Evolutionary conservation across 495 filamentous ascomycete species (phyloP), one percentile per base, ranked within the genome.

Genomic region (Hyaloscypha finlandica): DNA sequence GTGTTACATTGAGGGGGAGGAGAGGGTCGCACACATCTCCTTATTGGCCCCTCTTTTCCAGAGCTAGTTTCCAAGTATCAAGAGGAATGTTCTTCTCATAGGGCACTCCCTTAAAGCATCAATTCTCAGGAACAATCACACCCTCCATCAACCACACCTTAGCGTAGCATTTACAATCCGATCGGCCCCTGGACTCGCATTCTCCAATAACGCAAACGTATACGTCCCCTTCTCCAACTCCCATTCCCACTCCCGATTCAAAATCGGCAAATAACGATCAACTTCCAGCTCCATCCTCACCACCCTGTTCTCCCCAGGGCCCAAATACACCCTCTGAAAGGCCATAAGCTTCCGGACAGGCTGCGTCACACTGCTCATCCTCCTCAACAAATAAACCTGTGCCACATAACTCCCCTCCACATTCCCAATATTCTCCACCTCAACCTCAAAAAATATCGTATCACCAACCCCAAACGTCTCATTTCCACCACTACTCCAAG

Each of bases 321-420:
- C 77, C 35, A 93, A 74, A 64, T 83, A 78, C 2, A 92, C 85
- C 76, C 92, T 92, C 60, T 82, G 77, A 73, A 93, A 92, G 1
- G 86, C 90, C 77, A 90, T 89, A 31, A 93, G 83, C 71, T 91
- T 87, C 61, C 89, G 88, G 19, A 85, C 71, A 8, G 90, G 88
- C 5, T 86, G 80, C 48, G 81, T 86, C 19, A 86, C 80, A 14
- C 22, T 11, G 54, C 69, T 74, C 55, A 81, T 70, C 6, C 65
- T 22, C 42, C n/a, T 51, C 5, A 67, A 22, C 19, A 62, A 32
- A 74, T 94, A 96, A 16, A 93, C 74, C 81, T 96, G 91, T n/a
- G 92, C 85, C 8, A 88, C 86, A 75, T 95, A 92, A 0, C 88
- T 85, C 4, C 92, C 91, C 5, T 82, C 81, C 0, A 84, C 69